Base-by-base conservation (phyloP, 2,329 filamentous ascomycete species). In the Trichoderma guizhouense region DNA sequence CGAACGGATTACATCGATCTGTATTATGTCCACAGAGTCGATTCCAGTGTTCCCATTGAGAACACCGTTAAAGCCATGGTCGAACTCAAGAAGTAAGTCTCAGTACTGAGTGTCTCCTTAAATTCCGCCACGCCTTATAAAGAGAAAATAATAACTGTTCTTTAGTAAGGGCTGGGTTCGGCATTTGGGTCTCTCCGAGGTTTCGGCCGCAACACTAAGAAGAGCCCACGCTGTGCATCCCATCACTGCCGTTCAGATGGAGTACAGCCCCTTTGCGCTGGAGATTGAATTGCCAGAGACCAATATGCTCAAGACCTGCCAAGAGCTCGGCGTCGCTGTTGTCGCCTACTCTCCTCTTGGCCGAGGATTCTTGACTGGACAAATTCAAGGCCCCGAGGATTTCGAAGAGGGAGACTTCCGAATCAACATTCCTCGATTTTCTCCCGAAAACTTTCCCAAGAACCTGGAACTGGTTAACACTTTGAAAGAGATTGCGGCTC, bases 321-420 rank as follows among this genome's bases (percentile, higher is more conserved):
- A 86, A 21, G 87, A 90, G 76, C 84, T 91, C 3, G 88, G 88
- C 1, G 81, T 89, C 2, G 81, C 86, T 0, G 80, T 88, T 6
- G 83, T 92, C 2, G 85, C 87, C 2, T 90, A 89, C 79, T 85
- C 84, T 18, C 89, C 89, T 2, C 83, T 92, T 2, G 88, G 88
- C 4, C 84, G 88, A 1, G 89, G 89, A 7, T 79, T 91, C 69
- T 76, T 91, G 26, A 85, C 86, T 0, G 88, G 88, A 3, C 77
- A 79, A 5, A 84, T 86, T 76, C 81, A 82, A 47, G 83, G 81
- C 2, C 77, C 76, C 0, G 81, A 81, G 14, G 86, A 89, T 75
- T 81, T 89, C 60, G 75, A 67, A 9, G 62, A 68, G 6, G 72
- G 70, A n/a, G 86, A 89, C 76, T 83, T 89, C 39, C 76, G 79